These are phyloP conservation scores for Umbelopsis isabellina DNA, from an alignment of 192 early-diverging fungal species.

Conservation along the genomic window DNA sequence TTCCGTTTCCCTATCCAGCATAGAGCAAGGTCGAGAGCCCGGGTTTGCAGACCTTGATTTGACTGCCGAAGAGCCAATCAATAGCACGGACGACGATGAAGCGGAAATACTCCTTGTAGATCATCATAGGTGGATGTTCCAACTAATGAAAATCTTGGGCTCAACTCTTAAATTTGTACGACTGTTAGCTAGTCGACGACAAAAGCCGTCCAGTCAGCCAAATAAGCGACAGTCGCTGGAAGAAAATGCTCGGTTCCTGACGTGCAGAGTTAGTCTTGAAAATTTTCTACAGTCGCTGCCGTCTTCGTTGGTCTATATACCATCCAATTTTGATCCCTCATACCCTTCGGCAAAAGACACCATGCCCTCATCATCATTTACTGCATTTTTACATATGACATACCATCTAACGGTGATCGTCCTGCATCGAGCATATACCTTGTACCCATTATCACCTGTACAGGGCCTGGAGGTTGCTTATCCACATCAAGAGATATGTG, in stretches of 20 bases:
- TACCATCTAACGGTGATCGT: slow-evolving; percentile 28
- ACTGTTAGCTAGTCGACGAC: not conserved
- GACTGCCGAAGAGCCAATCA: slow-evolving; percentile 28
- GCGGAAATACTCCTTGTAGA: slow-evolving; percentile 7
- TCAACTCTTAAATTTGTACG: slow-evolving; percentile 16
- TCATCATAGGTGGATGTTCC: slow-evolving; percentile 17
- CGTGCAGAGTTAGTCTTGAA: slow-evolving; percentile 2
- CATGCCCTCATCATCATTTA: not conserved
- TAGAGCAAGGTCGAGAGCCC: slow-evolving; percentile 28
- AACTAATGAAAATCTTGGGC: not conserved
- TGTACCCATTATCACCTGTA: slow-evolving; percentile 15
- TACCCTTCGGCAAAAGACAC: slow-evolving; percentile 12
- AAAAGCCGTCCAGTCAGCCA: not conserved
- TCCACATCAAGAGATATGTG: slow-evolving; percentile 23
- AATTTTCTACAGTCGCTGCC: slow-evolving; percentile 13
- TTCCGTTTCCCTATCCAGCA: slow-evolving; percentile 10
- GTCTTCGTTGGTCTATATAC: not conserved
- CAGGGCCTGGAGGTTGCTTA: not conserved
- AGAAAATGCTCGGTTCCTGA: slow-evolving; percentile 6
- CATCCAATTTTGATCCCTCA: not conserved
- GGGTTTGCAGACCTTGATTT: slow-evolving; percentile 24
- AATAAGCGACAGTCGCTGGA: not conserved
- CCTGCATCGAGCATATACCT: slow-evolving; percentile 22
- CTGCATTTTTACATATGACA: slow-evolving; percentile 23
- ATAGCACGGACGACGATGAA: slow-evolving; percentile 26